Base-by-base conservation (phyloP, 1,284 basidiomycete genomes). In the Puccinia hordei region DNA sequence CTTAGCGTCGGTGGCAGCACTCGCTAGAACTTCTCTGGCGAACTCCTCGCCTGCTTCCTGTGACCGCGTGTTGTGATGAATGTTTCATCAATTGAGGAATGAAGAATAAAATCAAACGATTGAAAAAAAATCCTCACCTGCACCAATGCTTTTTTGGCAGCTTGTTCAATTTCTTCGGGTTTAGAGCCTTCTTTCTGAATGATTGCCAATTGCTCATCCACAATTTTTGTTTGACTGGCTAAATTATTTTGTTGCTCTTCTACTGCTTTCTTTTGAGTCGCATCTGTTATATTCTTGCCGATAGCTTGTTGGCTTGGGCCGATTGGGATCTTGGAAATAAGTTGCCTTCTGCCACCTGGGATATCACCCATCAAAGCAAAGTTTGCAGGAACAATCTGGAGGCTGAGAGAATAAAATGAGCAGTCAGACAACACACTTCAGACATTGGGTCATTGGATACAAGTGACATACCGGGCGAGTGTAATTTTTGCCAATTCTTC, bases 11-110 rank as follows among this genome's bases (percentile, higher is more conserved):
- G 24, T 38, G 27, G 49, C 71, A 33, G 71, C 71, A 53, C 71
- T 73, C 10, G 55, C 71, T 22, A 73, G 33, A 6, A 73, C 71
- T 22, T 35, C 27, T 57, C 71, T 55, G 33, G 49, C 51, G 38
- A 73, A 73, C 4, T 38, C 55, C 33, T 73, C 51, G n/a, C 55
- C 71, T 30, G 49, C 49, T 55, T 73, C 71, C 71, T 73, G 33
- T 59, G 3, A 27, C 27, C 10, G 27, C 33, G 12, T 59, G 5
- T 57, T 57, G 27, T n/a, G 41, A 57, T 24, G 6, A 57, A 9
- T 9, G n/a, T 59, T 59, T 55, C 8, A 59, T 59, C 57, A 59
- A 30, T 59, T 27, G 2, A 33, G 24, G 2, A 9, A 59, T 59
- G 27, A 17, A 33, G 24, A 59, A 30, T 59, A 27, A 5, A 8